Percentiles rank a stretch among this genome's conserved stretches.
phyloP scores from a whole-genome alignment of 1,139 yeast genomes.

The Candida gigantensis region DNA sequence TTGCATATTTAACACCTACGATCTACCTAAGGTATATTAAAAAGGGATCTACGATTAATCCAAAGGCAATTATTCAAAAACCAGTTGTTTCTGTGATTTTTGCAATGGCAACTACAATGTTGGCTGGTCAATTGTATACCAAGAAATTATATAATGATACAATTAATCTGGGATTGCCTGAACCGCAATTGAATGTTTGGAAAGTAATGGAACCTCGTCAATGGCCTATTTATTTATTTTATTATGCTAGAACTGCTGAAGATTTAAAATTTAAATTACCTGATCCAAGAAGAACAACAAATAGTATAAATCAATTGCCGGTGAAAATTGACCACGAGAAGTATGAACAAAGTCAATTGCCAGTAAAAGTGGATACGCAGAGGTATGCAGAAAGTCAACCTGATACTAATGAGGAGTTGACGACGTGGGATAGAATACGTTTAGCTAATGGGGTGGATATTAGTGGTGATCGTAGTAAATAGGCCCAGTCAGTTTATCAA shows the following conservation, averaged over 20 bases:
- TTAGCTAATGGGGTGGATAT: slow-evolving; percentile 25
- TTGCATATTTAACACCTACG: slow-evolving; percentile 31
- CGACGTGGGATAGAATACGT: slow-evolving; percentile 33
- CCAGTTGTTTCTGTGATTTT: slow-evolving; percentile 37
- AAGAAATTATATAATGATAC: slow-evolving; percentile 24
- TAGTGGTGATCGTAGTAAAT: slow-evolving; percentile 8
- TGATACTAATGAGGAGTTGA: not conserved
- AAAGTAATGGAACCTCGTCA: slow-evolving; percentile 41
- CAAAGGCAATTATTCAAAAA: slow-evolving; percentile 21
- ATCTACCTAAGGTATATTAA: slow-evolving; percentile 17
- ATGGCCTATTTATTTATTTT: slow-evolving; percentile 38
- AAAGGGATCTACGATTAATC: slow-evolving; percentile 8
- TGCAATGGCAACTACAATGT: slow-evolving; percentile 28
- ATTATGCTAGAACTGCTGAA: slow-evolving; percentile 33
- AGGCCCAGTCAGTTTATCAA: too few relatives aligned
- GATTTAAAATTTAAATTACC: slow-evolving; percentile 29
- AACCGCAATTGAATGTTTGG: slow-evolving; percentile 30
- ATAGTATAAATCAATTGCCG: too few relatives aligned
- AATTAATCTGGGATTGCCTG: slow-evolving; percentile 12
- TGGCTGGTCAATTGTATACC: slow-evolving; percentile 25
- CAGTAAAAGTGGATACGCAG: slow-evolving; percentile 8
- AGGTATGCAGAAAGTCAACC: slow-evolving; percentile 5
- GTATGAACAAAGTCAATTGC: not conserved
- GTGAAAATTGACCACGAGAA: too few relatives aligned
- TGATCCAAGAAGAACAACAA: slow-evolving; percentile 14